Evolutionary conservation across 305 asterid genomes (phyloP).

Genomic region (Nicotiana rustica): DNA sequence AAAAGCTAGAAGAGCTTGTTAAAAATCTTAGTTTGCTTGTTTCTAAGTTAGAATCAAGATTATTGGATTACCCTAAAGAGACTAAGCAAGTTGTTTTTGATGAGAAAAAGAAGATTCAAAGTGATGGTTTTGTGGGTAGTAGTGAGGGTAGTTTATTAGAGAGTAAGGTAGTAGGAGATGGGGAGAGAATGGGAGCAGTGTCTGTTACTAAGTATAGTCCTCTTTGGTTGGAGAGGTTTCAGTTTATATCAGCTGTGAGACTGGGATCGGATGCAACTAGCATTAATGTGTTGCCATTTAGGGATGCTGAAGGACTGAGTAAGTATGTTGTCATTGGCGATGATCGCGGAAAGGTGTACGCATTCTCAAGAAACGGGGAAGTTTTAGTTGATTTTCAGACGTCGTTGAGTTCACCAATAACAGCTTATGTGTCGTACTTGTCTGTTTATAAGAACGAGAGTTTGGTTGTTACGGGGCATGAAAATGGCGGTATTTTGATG

Average conservation of each 20-base stretch:
- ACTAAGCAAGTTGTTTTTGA: slow-evolving; percentile 11
- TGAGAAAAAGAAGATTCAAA: slow-evolving; percentile 23
- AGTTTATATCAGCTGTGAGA: slow-evolving; percentile 86
- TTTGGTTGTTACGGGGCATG: slow-evolving; percentile 78
- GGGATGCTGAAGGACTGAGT: slow-evolving; percentile 79
- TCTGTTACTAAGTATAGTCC: slow-evolving; percentile 70
- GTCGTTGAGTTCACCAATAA: slow-evolving; percentile 53
- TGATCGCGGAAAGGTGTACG: slow-evolving; percentile 65
- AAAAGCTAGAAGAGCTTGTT: slow-evolving; percentile 69
- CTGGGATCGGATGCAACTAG: slow-evolving; percentile 72
- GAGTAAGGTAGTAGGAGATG: slow-evolving; percentile 35
- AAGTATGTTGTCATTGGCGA: slow-evolving; percentile 89
- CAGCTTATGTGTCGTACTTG: slow-evolving; percentile 68
- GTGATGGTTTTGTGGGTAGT: slow-evolving; percentile 38
- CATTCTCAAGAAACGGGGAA: slow-evolving; percentile 74
- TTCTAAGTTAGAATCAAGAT: slow-evolving; percentile 68
- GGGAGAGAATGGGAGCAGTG: slow-evolving; percentile 44
- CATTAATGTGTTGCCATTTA: slow-evolving; percentile 69
- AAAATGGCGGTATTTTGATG: slow-evolving; percentile 68
- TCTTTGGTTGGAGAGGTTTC: slow-evolving; percentile 90
- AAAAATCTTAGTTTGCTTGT: slow-evolving; percentile 66
- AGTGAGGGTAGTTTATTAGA: slow-evolving; percentile 40
- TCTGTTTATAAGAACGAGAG: slow-evolving; percentile 84
- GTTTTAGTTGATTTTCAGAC: slow-evolving; percentile 65
- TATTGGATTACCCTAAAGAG: slow-evolving; percentile 42